phyloP scores from a whole-genome alignment of 2,329 filamentous ascomycete genomes.

The Fusarium incarnatum region DNA sequence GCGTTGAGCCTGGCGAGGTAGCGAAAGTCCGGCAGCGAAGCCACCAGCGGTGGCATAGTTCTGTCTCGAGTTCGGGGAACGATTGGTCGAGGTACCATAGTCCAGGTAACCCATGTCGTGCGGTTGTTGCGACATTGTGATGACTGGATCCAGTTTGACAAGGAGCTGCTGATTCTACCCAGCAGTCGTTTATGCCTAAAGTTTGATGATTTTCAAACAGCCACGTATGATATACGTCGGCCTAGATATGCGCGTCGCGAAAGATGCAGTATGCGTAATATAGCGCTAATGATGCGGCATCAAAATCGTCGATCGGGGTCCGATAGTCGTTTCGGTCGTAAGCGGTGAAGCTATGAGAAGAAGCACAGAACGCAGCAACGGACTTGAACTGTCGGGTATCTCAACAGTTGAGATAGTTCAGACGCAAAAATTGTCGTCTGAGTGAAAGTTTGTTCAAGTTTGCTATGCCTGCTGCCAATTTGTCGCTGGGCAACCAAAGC shows the following conservation, averaged over 20 bases:
- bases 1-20: conserved; percentile 70
- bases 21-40: conserved; percentile 62
- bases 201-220: neutral
- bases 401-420: neutral
- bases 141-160: conserved; percentile 39
- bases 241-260: conserved; percentile 11
- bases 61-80: conserved; percentile 75
- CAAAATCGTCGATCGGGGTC: conserved; percentile 39
- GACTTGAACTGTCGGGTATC: conserved; percentile 19
- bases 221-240: conserved; percentile 15
- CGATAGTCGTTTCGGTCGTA: conserved; percentile 40
- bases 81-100: conserved; percentile 69
- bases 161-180: conserved; percentile 40
- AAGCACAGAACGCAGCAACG: conserved; percentile 12
- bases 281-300: conserved; percentile 38
- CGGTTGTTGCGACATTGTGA: conserved; percentile 60
- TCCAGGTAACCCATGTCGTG: conserved; percentile 78
- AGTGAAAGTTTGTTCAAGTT: conserved; percentile 15
- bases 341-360: conserved; percentile 36
- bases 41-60: conserved; percentile 59
- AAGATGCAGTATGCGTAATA: conserved; percentile 25
- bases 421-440: neutral
- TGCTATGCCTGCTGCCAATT: neutral
- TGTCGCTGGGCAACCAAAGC: conserved; percentile 30
- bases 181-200: conserved; percentile 26